Evolutionary conservation across 805 yeast genomes (phyloP).

Genomic region (Kregervanrija delftensis): DNA sequence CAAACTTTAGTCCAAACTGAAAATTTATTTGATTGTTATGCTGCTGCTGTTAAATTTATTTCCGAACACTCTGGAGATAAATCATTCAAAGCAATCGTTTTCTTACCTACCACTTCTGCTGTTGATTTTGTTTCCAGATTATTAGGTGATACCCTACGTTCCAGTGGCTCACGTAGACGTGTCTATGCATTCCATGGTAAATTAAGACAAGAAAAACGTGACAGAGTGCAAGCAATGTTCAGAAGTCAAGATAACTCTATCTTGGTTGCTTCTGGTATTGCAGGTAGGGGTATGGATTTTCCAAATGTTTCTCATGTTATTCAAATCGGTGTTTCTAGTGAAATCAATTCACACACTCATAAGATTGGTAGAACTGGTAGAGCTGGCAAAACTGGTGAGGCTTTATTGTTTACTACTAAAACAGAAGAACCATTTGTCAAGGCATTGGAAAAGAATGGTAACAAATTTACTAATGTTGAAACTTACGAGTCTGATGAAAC

Average conservation of each 20-base stretch:
- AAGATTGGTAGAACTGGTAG: constrained; percentile 96
- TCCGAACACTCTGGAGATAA: constrained; percentile 25
- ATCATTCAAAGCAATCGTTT: constrained; percentile 72
- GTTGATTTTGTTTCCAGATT: constrained; percentile 50
- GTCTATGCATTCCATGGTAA: constrained; percentile 57
- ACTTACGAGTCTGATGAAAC: constrained; percentile 33
- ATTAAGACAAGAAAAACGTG: constrained; percentile 59
- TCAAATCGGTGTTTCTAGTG: constrained; percentile 74
- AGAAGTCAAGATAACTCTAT: constrained; percentile 40
- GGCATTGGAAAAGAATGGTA: constrained; percentile 45
- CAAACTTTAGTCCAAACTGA: constrained; percentile 57
- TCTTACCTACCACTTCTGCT: constrained; percentile 69
- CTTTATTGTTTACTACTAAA: constrained; percentile 51
- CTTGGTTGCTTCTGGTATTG: constrained; percentile 84
- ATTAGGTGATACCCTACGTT: constrained; percentile 23
- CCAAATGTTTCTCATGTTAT: constrained; percentile 80
- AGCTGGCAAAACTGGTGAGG: constrained; percentile 75
- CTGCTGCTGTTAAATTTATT: constrained; percentile 49
- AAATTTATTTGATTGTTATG: constrained; percentile 49
- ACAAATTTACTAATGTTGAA: constrained; percentile 41
- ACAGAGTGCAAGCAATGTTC: constrained; percentile 24
- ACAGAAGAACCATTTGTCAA: constrained; percentile 51
- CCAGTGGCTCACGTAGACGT: constrained; percentile 13
- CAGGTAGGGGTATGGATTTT: constrained; percentile 96
- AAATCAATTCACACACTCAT: constrained; percentile 77